phyloP scores from a whole-genome alignment of 164 flowering plant species.

The Chimonanthus praecox region DNA sequence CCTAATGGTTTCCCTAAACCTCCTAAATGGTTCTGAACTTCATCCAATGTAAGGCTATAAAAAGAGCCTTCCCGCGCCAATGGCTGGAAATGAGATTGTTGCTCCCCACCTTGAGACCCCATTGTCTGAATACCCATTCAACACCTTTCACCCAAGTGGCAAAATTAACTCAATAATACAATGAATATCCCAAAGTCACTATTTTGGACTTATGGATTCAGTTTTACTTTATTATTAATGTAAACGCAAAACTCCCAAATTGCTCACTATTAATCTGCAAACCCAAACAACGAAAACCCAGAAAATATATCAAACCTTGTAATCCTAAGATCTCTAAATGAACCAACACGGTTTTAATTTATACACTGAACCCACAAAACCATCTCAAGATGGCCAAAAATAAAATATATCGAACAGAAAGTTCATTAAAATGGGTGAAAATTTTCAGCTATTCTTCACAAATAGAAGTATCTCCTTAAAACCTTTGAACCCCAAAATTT shows the following conservation, averaged over 20 bases:
- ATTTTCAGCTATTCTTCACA: too few species aligned
- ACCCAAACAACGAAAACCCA: slow-evolving; percentile 7
- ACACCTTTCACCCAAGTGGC: slow-evolving; percentile 7
- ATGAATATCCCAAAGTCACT: background rate
- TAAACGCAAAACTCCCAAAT: background rate
- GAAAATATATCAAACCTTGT: slow-evolving; percentile 1
- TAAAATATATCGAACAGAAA: background rate
- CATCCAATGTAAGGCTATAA: slow-evolving; percentile 70
- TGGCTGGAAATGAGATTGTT: slow-evolving; percentile 37
- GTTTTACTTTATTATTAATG: background rate
- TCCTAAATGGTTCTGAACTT: slow-evolving; percentile 69
- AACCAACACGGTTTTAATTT: background rate
- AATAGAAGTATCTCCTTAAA: background rate
- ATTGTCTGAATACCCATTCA: slow-evolving; percentile 70
- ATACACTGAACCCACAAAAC: background rate
- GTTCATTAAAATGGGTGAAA: too few species aligned
- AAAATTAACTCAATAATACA: background rate
- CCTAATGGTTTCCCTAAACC: slow-evolving; percentile 66
- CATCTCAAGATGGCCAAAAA: background rate
- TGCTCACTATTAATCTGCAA: background rate
- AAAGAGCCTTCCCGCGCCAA: slow-evolving; percentile 58
- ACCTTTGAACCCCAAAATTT: background rate
- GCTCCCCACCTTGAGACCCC: slow-evolving; percentile 65
- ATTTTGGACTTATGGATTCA: background rate
- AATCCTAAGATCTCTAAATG: background rate